These are phyloP conservation scores for Xylariales sp. DNA, from an alignment of 2,329 filamentous ascomycete species.

Conservation along the genomic window DNA sequence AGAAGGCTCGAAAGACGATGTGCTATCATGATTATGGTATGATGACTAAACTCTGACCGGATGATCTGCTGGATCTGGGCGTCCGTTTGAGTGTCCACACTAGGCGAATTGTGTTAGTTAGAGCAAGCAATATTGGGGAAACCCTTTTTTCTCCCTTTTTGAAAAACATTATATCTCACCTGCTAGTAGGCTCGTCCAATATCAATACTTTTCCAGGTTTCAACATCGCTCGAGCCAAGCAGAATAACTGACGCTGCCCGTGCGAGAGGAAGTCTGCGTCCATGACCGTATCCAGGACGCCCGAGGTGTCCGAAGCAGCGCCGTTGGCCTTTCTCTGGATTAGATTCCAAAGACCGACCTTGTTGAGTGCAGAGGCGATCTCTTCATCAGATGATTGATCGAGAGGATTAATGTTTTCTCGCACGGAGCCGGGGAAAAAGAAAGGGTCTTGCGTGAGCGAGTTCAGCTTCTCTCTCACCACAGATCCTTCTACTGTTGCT, in stretches of 20 bases:
- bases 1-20: constrained; percentile 26
- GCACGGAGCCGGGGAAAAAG: constrained; percentile 9
- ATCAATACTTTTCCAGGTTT: constrained; percentile 58
- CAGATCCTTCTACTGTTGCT: constrained; percentile 2
- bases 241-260: constrained; percentile 62
- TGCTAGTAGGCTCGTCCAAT: constrained; percentile 47
- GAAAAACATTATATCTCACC: not conserved
- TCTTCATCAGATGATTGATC: constrained; percentile 1
- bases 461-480: constrained; percentile 8
- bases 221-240: constrained; percentile 58
- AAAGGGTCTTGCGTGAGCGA: constrained; percentile 12
- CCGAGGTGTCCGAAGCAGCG: constrained; percentile 33
- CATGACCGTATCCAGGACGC: constrained; percentile 5
- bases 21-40: constrained; percentile 29
- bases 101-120: not conserved
- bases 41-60: constrained; percentile 15
- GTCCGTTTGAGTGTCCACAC: constrained; percentile 9
- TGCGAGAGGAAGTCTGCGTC: constrained; percentile 37
- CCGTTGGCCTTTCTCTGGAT: constrained; percentile 29
- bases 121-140: too few species aligned
- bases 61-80: constrained; percentile 8
- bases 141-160: too few species aligned
- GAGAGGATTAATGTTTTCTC: constrained; percentile 9
- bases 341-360: constrained; percentile 9
- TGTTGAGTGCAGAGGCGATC: constrained; percentile 6